Conservation (phyloP, 345 rosid species). For the Draba incana region DNA sequence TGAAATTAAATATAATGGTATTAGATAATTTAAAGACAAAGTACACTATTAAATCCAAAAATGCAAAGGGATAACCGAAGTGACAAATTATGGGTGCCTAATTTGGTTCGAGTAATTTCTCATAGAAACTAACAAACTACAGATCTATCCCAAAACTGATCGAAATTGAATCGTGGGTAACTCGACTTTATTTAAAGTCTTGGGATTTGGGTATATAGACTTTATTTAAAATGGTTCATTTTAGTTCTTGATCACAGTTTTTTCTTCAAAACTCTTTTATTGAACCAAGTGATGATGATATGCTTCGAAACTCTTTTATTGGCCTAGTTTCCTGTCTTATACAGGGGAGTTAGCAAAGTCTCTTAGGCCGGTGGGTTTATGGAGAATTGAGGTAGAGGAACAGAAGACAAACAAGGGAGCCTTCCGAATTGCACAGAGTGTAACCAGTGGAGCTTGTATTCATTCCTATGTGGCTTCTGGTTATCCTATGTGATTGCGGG, state of each 20-base stretch:
- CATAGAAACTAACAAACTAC: not conserved
- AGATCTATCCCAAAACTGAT: not conserved
- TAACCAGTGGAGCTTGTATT: too few relatives aligned
- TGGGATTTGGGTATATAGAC: not conserved
- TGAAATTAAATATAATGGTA: not conserved
- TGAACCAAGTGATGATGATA: too few relatives aligned
- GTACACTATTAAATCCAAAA: not conserved
- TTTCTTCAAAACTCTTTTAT: not conserved
- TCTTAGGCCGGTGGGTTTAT: too few relatives aligned
- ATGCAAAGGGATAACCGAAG: not conserved
- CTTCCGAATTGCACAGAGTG: too few relatives aligned
- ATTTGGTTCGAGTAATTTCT: not conserved
- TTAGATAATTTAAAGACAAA: not conserved
- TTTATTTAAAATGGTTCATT: not conserved
- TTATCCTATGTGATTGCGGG: too few relatives aligned
- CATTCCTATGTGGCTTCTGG: too few relatives aligned
- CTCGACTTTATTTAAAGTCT: not conserved
- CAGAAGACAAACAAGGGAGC: too few relatives aligned
- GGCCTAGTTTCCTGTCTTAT: too few relatives aligned
- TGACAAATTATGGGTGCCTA: not conserved
- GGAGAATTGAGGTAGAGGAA: too few relatives aligned
- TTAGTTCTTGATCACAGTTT: not conserved
- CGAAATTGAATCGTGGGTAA: not conserved
- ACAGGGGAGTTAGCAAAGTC: too few relatives aligned
- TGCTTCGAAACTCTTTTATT: too few relatives aligned